Evolutionary conservation across 2,329 filamentous ascomycete genomes (phyloP).

Genomic region (Fusarium pseudoanthophilum): DNA sequence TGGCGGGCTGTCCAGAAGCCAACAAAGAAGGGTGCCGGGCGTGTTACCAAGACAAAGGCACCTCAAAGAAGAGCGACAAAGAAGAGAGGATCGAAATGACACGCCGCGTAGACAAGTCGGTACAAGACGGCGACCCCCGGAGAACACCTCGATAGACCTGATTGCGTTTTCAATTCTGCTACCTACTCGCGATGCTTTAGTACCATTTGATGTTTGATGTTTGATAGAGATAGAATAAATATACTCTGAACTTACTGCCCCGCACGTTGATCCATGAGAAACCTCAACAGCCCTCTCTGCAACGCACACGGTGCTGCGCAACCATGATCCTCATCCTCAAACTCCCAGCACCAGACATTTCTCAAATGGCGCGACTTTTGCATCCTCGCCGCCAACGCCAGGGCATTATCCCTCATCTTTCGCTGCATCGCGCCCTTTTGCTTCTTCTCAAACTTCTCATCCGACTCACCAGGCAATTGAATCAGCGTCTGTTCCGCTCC

Average conservation of each 20-base stretch:
- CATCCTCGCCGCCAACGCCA: conserved; percentile 38
- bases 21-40: background rate
- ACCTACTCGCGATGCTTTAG: background rate
- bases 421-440: conserved; percentile 29
- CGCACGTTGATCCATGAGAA: conserved; percentile 25
- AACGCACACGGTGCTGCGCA: conserved; percentile 35
- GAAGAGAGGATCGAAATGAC: background rate
- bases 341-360: conserved; percentile 40
- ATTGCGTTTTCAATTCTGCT: background rate
- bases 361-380: conserved; percentile 26
- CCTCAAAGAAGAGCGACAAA: background rate
- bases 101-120: background rate
- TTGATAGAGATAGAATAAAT: background rate
- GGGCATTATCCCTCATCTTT: conserved; percentile 39
- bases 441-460: conserved; percentile 46
- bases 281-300: conserved; percentile 37
- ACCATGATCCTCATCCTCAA: conserved; percentile 44
- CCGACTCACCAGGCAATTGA: conserved; percentile 43
- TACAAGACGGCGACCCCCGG: background rate
- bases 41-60: background rate
- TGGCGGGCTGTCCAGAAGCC: background rate
- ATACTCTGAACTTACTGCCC: background rate
- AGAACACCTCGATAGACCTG: background rate
- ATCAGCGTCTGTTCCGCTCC: conserved; percentile 47
- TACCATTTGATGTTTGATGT: background rate